Conservation (phyloP, 148 eudicot species). For the Spergularia bocconei region DNA sequence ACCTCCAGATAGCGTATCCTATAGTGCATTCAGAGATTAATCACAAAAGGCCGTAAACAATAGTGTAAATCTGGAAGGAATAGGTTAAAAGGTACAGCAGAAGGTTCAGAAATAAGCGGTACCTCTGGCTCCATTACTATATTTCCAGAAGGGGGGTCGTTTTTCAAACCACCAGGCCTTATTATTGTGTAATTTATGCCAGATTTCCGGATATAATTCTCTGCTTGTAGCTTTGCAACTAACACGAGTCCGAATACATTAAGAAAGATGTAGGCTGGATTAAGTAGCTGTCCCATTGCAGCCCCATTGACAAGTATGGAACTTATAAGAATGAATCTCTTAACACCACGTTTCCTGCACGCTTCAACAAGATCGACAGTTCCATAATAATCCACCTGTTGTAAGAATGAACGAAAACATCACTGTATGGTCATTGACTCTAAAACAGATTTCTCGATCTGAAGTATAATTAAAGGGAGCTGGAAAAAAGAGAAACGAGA, state of each 20-base stretch:
- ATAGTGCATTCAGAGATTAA: not conserved
- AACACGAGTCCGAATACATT: constrained; percentile 78
- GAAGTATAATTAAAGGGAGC: too few species aligned
- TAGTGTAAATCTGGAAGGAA: not conserved
- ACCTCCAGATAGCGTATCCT: constrained; percentile 81
- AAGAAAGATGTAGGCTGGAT: constrained; percentile 87
- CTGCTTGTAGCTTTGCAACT: constrained; percentile 94
- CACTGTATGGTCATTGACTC: not conserved
- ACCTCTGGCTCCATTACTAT: constrained; percentile 95
- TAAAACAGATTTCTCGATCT: not conserved
- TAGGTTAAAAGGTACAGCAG: not conserved
- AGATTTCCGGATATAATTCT: constrained; percentile 69
- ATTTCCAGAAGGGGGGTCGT: constrained; percentile 89
- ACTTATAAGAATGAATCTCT: constrained; percentile 71
- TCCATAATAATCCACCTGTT: constrained; percentile 87
- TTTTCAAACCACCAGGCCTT: constrained; percentile 90
- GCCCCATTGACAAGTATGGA: constrained; percentile 95
- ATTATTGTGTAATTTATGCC: constrained; percentile 87
- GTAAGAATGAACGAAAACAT: not conserved
- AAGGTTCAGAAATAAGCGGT: not conserved
- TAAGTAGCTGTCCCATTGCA: constrained; percentile 92
- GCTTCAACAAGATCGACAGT: constrained; percentile 93
- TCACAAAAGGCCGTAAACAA: not conserved
- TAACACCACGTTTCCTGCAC: constrained; percentile 70
- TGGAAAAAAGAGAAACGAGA: too few species aligned